Evolutionary conservation across 2,329 filamentous ascomycete species (phyloP).

Genomic region (Nannizziopsis arthrosporioides): DNA sequence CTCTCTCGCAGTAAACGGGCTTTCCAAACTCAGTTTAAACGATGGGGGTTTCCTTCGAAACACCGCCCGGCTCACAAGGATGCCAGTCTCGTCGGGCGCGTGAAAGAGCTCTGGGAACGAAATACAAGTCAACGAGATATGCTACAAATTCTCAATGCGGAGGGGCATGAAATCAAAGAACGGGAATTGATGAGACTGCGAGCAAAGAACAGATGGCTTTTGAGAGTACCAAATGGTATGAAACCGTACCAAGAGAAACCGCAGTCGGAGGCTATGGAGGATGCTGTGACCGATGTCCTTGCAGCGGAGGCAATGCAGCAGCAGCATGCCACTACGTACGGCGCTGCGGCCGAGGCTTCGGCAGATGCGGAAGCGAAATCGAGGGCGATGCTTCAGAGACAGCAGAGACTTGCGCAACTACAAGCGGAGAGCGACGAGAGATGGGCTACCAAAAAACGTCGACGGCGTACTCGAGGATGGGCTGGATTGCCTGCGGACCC

Average conservation of each 20-base stretch:
- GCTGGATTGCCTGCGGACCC: conserved; percentile 56
- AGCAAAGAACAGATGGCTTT: conserved; percentile 54
- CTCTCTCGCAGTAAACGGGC: conserved; percentile 53
- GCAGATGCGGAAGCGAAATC: conserved; percentile 21
- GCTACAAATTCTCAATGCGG: conserved; percentile 55
- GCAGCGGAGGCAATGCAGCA: background rate
- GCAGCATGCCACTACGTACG: background rate
- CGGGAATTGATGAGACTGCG: conserved; percentile 60
- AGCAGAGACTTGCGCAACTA: conserved; percentile 44
- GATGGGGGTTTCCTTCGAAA: conserved; percentile 68
- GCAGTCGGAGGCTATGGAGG: background rate
- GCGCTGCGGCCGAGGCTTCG: background rate
- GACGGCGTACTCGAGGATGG: conserved; percentile 57
- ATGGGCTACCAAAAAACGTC: conserved; percentile 53
- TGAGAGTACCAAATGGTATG: conserved; percentile 51
- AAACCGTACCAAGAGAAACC: conserved; percentile 29
- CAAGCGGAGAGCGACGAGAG: conserved; percentile 51
- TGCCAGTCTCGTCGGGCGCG: conserved; percentile 51
- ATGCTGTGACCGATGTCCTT: background rate
- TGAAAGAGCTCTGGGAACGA: conserved; percentile 66
- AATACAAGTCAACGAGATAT: conserved; percentile 65
- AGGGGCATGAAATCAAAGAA: conserved; percentile 62
- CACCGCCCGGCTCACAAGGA: conserved; percentile 62
- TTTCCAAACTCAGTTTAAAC: conserved; percentile 63
- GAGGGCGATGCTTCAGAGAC: conserved; percentile 42